Conservation (phyloP, 768 basidiomycete genomes). For the Chiua virens region DNA sequence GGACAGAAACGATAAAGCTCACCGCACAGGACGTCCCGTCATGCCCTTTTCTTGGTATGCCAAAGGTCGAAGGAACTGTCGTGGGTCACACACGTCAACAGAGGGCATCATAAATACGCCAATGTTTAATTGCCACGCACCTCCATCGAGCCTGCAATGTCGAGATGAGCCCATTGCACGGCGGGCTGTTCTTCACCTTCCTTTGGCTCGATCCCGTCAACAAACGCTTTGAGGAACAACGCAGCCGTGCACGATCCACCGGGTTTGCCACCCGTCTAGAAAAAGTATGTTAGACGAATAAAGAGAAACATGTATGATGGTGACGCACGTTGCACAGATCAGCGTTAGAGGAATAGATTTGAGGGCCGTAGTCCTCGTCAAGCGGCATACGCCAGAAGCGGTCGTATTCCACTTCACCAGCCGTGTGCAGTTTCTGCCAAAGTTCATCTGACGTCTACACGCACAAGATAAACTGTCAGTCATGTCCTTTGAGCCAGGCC, state of each 20-base stretch:
- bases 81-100: background rate
- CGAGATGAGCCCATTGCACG: constrained; percentile 84
- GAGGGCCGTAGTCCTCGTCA: constrained; percentile 74
- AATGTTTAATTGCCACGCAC: constrained; percentile 34
- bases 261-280: constrained; percentile 66
- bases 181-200: constrained; percentile 50
- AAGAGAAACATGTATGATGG: background rate
- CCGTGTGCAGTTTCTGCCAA: constrained; percentile 65
- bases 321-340: constrained; percentile 64
- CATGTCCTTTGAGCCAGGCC: too few relatives aligned
- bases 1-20: constrained; percentile 21
- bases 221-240: constrained; percentile 82
- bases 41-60: constrained; percentile 76
- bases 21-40: constrained; percentile 81
- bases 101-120: background rate
- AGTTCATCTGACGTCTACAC: constrained; percentile 68
- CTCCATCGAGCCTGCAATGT: constrained; percentile 82
- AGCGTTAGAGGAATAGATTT: constrained; percentile 76
- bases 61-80: constrained; percentile 48
- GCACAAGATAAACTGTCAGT: background rate
- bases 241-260: constrained; percentile 82
- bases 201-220: constrained; percentile 67
- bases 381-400: constrained; percentile 91
- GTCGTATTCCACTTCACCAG: constrained; percentile 75
- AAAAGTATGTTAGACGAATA: background rate